Evolutionary conservation across 1,284 basidiomycete genomes (phyloP), one percentile per base, ranked within the genome.

Genomic region (Pseudozyma sp.): DNA sequence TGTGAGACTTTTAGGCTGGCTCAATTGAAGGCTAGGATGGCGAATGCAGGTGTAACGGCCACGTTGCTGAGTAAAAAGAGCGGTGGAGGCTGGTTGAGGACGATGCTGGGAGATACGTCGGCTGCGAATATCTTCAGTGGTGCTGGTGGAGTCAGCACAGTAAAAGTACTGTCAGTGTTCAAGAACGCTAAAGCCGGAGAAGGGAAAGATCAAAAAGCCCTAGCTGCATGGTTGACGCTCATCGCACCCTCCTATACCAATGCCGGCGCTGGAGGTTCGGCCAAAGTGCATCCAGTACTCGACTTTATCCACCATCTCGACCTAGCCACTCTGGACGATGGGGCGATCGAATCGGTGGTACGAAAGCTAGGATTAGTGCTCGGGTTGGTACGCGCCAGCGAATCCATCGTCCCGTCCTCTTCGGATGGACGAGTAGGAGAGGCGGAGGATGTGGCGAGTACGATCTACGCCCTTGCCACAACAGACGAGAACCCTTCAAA

Each of bases 1-100:
- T 59, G 58, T 35, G 71, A 70, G 52, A 59, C 59, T n/a, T 74
- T 74, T 16, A 57, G 56, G n/a, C 14, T 70, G 42, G 25, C 13
- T 1, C 44, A 52, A 21, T 35, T 74, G 35, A 62, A 59, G 49
- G 58, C 49, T 21, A 54, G 63, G 52, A 74, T 74, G 71, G 70
- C 59, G 12, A 50, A 39, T 3, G 39, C 42, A 13, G 70, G 64
- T 3, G 53, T 58, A 0, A 67, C 64, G 13, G 52, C 57, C 14
- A 31, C 14, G n/a, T 19, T 59, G 52, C 31, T 71, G 31, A 61
- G 62, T 31, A n/a, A 31, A 31, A 31, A 18, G 2, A 12, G 50
- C 3, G 58, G 38, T 3, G 47, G 34, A 8, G 25, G 34, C 6
- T 70, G 68, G 68, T 25, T 70, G 35, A 36, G 44, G 25, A 31